Base-by-base conservation (phyloP, 805 yeast genomes). In the Cyberlindnera mycetangii region DNA sequence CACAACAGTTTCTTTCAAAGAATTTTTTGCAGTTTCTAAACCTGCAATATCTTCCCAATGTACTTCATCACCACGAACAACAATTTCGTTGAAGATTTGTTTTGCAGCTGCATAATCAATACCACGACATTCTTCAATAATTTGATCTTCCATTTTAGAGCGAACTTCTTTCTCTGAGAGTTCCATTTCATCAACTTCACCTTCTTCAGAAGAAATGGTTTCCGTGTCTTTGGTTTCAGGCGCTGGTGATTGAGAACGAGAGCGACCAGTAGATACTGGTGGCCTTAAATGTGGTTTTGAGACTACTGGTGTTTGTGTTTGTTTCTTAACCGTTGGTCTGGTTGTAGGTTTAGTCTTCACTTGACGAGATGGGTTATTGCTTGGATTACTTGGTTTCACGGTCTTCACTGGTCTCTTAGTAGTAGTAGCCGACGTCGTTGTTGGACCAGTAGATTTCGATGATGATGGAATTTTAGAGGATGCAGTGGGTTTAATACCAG, bases 41-140 rank as follows among this genome's bases (percentile, higher is more conserved):
- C 99, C 99, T 0, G 96, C 96, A 54, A 92, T 88, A 60, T 92
- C 98, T 42, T 85, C 95, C 99, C 98, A 92, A 56, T 81, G 86
- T 0, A 93, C 95, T 55, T 88, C 87, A 61, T 92, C 98, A 21
- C 96, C 97, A 41, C 83, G 84, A 3, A 90, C 85, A 5, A 92
- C 86, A 48, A 93, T 89, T 58, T 92, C 98, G 52, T 85, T 85
- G 47, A 90, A 69, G 45, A 92, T 92, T 62, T 89, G 96, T 51
- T 77, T 76, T 5, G 96, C 96, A 0, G 95, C 85, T 9, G 58
- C 55, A 36, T 77, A 79, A 62, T 92, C 97, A 7, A 90, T 86
- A 6, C 97, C 97, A 28, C 64, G 65, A 10, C 69, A 52, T 2
- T 61, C 56, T 16, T 50, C 51, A 21, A 50, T 50, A 15, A 70